These are phyloP conservation scores for Brassica cretica DNA, from an alignment of 345 rosid genomes.

Conservation along the genomic window DNA sequence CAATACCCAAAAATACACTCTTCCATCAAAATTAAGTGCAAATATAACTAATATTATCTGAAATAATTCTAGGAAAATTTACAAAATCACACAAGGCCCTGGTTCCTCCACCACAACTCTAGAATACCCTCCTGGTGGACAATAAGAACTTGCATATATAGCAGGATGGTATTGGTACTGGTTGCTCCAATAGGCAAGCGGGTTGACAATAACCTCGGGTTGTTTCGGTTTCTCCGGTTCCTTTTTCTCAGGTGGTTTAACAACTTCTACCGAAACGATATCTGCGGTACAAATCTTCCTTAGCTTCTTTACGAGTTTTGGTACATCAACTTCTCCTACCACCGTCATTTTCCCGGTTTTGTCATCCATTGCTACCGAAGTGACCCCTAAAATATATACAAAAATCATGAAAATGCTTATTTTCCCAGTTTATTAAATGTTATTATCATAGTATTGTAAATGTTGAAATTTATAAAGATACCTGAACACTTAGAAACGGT, in stretches of 20 bases:
- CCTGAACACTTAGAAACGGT: constrained; percentile 55
- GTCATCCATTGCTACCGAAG: constrained; percentile 52
- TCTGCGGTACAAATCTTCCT: constrained; percentile 56
- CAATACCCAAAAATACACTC: background rate
- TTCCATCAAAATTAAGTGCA: constrained; percentile 1
- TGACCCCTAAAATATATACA: constrained; percentile 40
- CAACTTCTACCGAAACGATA: constrained; percentile 55
- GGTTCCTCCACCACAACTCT: constrained; percentile 2
- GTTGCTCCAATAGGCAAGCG: background rate
- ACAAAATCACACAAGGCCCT: background rate
- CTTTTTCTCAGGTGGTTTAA: constrained; percentile 61
- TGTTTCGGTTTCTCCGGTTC: constrained; percentile 30
- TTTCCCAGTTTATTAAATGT: background rate
- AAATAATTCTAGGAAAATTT: background rate
- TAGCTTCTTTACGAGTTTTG: constrained; percentile 44
- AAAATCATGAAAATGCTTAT: background rate
- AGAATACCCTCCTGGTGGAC: background rate
- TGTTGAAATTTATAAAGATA: constrained; percentile 9
- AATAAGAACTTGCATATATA: constrained; percentile 5
- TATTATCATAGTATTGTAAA: background rate
- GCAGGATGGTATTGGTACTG: background rate
- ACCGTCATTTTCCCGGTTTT: constrained; percentile 65
- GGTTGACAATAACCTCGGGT: background rate
- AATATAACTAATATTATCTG: background rate
- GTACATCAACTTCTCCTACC: constrained; percentile 55